Evolutionary conservation across 495 filamentous ascomycete genomes (phyloP).

Genomic region (Astrothelium macrocarpum): DNA sequence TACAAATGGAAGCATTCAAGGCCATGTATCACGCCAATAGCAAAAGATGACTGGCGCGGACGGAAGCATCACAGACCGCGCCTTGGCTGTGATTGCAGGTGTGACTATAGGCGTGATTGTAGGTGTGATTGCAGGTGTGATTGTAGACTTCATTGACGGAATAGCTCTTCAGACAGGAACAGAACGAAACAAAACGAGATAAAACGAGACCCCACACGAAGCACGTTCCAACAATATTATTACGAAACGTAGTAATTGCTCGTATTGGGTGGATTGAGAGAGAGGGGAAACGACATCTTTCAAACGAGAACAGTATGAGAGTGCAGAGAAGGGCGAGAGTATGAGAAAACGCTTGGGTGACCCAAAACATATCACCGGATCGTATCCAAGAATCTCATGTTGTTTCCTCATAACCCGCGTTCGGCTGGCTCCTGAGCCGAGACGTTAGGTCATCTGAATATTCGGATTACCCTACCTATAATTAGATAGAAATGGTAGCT

Average conservation of each 20-base stretch:
- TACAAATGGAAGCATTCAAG: not conserved
- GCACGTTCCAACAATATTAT: not conserved
- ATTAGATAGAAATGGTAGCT: not conserved
- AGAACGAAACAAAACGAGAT: conserved; percentile 3
- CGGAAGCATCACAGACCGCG: conserved; percentile 7
- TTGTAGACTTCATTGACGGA: conserved; percentile 4
- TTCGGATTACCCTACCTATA: not conserved
- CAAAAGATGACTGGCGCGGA: conserved; percentile 3
- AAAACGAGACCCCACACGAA: conserved; percentile 5
- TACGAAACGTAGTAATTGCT: not conserved
- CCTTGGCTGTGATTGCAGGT: not conserved
- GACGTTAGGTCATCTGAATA: not conserved
- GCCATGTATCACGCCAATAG: conserved; percentile 1
- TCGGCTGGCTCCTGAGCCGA: not conserved
- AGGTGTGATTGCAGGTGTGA: too few species aligned
- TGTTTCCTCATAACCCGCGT: not conserved
- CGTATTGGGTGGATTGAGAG: not conserved
- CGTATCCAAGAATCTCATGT: not conserved
- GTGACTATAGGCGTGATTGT: too few species aligned
- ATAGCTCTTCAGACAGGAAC: not conserved
- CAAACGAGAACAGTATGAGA: conserved; percentile 1
- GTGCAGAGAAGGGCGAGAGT: not conserved
- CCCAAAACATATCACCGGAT: not conserved
- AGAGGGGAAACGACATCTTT: conserved; percentile 2
- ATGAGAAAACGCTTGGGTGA: not conserved